phyloP scores from a whole-genome alignment of 2,329 filamentous ascomycete species.

The Microsporum ferrugineum region DNA sequence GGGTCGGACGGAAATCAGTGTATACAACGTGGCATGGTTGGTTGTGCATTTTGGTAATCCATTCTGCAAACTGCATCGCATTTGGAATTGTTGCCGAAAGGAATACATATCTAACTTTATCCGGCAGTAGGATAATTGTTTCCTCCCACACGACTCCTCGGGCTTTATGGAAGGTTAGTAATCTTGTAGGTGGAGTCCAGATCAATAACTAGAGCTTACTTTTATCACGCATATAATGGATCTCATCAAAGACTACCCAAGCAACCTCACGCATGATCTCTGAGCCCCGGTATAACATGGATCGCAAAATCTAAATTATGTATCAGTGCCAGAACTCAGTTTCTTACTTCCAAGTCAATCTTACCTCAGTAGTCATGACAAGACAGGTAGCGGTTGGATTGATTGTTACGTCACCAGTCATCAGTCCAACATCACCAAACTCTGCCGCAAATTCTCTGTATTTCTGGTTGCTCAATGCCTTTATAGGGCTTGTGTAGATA shows the following conservation, averaged over 20 bases:
- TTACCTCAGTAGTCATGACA: slow-evolving; percentile 88
- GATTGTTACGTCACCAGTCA: slow-evolving; percentile 99
- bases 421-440: slow-evolving; percentile 92
- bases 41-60: slow-evolving; percentile 95
- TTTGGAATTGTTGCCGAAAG: slow-evolving; percentile 97
- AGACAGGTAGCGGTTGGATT: slow-evolving; percentile 96
- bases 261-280: slow-evolving; percentile 99
- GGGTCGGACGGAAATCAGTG: slow-evolving; percentile 94
- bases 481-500: slow-evolving; percentile 98
- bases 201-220: slow-evolving; percentile 23
- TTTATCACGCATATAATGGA: slow-evolving; percentile 96
- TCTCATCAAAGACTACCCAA: slow-evolving; percentile 97
- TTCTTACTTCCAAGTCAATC: slow-evolving; percentile 5
- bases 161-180: slow-evolving; percentile 29
- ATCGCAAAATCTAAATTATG: slow-evolving; percentile 64
- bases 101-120: slow-evolving; percentile 98
- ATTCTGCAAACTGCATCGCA: slow-evolving; percentile 97
- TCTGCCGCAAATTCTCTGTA: slow-evolving; percentile 92
- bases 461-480: slow-evolving; percentile 96
- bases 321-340: background rate
- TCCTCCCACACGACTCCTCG: slow-evolving; percentile 98
- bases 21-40: slow-evolving; percentile 99
- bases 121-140: slow-evolving; percentile 92
- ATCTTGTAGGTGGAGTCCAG: background rate
- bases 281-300: slow-evolving; percentile 94